Base-by-base conservation (phyloP, 1,139 yeast species). In the Zygosaccharomyces pseudobailii region DNA sequence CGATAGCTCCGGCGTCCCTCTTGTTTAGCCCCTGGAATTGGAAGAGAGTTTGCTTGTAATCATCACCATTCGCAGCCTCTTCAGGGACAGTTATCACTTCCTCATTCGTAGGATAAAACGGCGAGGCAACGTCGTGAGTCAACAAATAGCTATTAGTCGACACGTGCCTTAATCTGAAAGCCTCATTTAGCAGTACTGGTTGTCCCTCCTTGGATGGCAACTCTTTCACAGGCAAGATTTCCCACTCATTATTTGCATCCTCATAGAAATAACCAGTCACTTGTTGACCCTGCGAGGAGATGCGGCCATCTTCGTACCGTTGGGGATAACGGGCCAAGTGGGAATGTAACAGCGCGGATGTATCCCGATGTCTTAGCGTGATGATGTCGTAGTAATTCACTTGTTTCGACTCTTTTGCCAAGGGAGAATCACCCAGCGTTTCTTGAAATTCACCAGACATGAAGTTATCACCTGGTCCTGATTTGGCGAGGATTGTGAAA, bases 61-160 rank as follows among this genome's bases (percentile, higher is more conserved):
- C 73, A 3, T 69, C 71, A n/a, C 77, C 80, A 36, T 68, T 66
- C 4, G 84, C 85, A 8, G 66, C 68, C 41, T 87, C 95, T 27
- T 71, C 72, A 39, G 77, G 66, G 9, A 83, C 82, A 30, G 95
- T 79, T 3, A 95, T 86, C 61, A 90, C 82, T 69, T 90, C 97
- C 68, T 90, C 96, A 65, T 90, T 87, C 19, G 97, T 88, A 42
- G 96, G 84, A 63, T 71, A 85, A 53, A 81, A 74, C 27, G 97
- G 97, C n/a, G 97, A 90, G 1, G 98, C 98, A 45, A 92, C 98
- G 66, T 92, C 99, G 65, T 92, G 99, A 25, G 98, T 81, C 57
- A 88, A 72, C 54, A 92, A 70, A 58, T 72, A 84, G 3, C 95
- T 84, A 51, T 88, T 78, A 2, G 97, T 90, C 17, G 75, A 80